Base-by-base conservation (phyloP, 2,329 filamentous ascomycete genomes). In the Fusarium stilboides region DNA sequence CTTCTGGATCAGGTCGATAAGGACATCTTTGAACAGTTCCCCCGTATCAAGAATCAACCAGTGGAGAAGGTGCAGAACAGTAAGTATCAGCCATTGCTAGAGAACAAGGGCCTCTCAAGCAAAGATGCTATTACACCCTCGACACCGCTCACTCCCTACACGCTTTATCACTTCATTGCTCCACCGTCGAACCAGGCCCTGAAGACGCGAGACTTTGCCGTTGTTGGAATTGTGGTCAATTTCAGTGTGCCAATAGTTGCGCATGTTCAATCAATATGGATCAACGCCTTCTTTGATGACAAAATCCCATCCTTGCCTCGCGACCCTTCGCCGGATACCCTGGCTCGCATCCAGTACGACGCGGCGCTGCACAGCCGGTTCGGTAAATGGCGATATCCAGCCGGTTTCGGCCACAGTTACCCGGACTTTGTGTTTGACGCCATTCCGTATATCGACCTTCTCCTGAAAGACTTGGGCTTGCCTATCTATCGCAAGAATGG, bases 371-470 rank as follows among this genome's bases (percentile, higher is more conserved):
- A 91, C 74, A 89, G 86, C 20, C 87, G 91, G 37, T 95, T 91
- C 75, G 90, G 90, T 6, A 88, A 85, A 68, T 91, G 90, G 86
- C 84, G 92, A 26, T 92, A 92, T 71, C 88, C 90, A 1, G 85
- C 82, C 5, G 91, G 91, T 0, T 89, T 88, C 73, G 91, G 91
- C 2, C 82, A 81, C 39, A 85, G 83, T 74, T 83, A 86, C 60
- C 90, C 90, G 0, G 91, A 93, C 76, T 90, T 94, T 68, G 89
- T 92, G 19, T 94, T 95, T 74, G 93, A 96, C 77, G 86, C 86
- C 0, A 76, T 95, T 55, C 91, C 91, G 6, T 96, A 94, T 61
- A 76, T 93, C 19, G 92, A 94, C 77, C 73, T 90, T 73, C 76
- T 95, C 74, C 75, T 92, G 62, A 79, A 80, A 6, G 92, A 95